Percentiles rank a stretch among this genome's conserved stretches.
Evolutionary conservation across 2,329 filamentous ascomycete species (phyloP).

Genomic region (Curvularia spicifera): DNA sequence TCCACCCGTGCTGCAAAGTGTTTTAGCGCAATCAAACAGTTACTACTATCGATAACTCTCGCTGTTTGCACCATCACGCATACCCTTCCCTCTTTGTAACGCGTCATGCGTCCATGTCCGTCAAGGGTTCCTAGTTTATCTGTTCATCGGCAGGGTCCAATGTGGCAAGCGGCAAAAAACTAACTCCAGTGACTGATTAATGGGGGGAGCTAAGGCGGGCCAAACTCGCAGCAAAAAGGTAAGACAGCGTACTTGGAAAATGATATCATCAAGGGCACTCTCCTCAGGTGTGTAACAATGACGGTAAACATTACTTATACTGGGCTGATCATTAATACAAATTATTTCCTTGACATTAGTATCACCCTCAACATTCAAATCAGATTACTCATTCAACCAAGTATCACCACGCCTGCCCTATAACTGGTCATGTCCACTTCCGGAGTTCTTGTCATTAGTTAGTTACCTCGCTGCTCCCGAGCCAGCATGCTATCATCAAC

Average conservation of each 20-base stretch:
- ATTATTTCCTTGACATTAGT: not conserved
- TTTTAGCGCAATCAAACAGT: not conserved
- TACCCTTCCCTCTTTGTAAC: not conserved
- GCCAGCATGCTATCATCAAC: not conserved
- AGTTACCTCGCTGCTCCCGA: not conserved
- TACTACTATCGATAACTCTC: not conserved
- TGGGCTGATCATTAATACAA: not conserved
- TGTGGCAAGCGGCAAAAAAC: not conserved
- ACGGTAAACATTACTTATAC: not conserved
- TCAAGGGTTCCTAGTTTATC: not conserved
- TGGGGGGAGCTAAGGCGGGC: not conserved
- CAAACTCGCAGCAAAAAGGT: not conserved
- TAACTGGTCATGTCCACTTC: not conserved
- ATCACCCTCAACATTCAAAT: not conserved
- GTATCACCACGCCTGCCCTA: not conserved
- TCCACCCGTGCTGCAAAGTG: not conserved
- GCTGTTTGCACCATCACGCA: not conserved
- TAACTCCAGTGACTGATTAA: not conserved
- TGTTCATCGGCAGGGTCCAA: not conserved
- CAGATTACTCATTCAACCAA: not conserved
- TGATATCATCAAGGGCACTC: not conserved
- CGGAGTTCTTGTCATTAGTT: constrained; percentile 2
- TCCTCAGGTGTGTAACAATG: not conserved
- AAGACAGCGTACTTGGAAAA: not conserved
- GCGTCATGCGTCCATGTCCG: not conserved